These are phyloP conservation scores for Chalciporus chontae DNA, from an alignment of 768 basidiomycete species.

Conservation along the genomic window DNA sequence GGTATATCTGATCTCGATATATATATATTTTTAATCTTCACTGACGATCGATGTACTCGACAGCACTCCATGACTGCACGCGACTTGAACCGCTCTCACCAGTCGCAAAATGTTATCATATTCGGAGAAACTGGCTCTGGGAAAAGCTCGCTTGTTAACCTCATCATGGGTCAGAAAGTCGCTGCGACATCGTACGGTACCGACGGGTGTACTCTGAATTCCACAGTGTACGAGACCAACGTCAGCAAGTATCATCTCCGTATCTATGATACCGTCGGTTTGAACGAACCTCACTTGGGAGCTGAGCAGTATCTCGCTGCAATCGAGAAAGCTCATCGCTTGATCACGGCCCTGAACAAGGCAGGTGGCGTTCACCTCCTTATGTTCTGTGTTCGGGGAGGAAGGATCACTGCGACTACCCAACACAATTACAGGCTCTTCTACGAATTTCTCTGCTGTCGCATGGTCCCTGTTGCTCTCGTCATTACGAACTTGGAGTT, in stretches of 20 bases:
- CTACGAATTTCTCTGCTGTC: constrained; percentile 36
- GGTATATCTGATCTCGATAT: constrained; percentile 6
- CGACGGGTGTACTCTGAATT: constrained; percentile 36
- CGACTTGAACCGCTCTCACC: not conserved
- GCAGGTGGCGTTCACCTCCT: constrained; percentile 37
- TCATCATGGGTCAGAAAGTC: constrained; percentile 30
- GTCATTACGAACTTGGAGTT: constrained; percentile 40
- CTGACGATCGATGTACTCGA: constrained; percentile 1
- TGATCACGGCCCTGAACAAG: constrained; percentile 29
- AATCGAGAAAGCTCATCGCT: constrained; percentile 27
- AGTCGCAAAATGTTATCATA: constrained; percentile 27
- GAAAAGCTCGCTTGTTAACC: constrained; percentile 45
- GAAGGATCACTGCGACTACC: constrained; percentile 33
- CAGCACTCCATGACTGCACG: constrained; percentile 15
- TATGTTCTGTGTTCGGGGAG: constrained; percentile 35
- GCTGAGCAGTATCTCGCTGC: constrained; percentile 23
- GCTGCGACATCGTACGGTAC: constrained; percentile 33
- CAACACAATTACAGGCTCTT: constrained; percentile 37
- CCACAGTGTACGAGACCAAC: constrained; percentile 19
- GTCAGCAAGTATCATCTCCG: constrained; percentile 15
- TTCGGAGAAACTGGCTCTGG: constrained; percentile 33
- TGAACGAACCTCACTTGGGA: constrained; percentile 25
- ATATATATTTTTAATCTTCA: no score
- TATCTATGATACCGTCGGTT: constrained; percentile 32
- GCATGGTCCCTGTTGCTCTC: constrained; percentile 36